Evolutionary conservation across 73 alveolate species (phyloP), one percentile per base, ranked within the genome.

Genomic region (Uronychia setigera): DNA sequence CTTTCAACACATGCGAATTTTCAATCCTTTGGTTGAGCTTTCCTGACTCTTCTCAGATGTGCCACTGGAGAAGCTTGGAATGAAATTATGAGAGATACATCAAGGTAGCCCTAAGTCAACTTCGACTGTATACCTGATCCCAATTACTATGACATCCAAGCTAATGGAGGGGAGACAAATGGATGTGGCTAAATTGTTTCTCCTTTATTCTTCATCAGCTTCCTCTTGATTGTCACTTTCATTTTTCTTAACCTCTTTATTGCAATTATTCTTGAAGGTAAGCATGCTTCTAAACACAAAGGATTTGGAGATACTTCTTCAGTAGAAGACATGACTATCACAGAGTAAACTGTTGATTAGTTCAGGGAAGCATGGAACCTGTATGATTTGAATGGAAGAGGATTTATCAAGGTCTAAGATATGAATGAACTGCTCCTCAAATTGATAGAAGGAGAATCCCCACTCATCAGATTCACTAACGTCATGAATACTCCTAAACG

Each of bases 21-120:
- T 60, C 29, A 60, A 60, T 59, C 29, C 88, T 5, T 60, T 81
- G 77, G 75, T 60, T 19, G 5, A 11, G 67, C 67, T 19, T 46
- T 46, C 32, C 19, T 46, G 67, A 46, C 67, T 1, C 46, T 81
- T 26, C 32, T 81, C 26, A 11, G 88, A 29, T 85, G 92, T 32
- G 19, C 87, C 1, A 90, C 95, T 27, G 95, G 95, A 1, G 95
- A 90, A 60, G 87, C 78, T 59, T 90, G 95, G 95, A 80, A 85
- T 75, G 87, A 74, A 1, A 86, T 90, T 0, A 90, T 90, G 95
- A 5, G 67, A 46, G 67, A 46, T 19, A 19, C 67, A 46, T 5
- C n/a, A 46, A 46, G 67, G 67, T 11, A 46, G 67, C 5, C 5
- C n/a, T 19, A 46, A 46, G 67, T 46, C 67, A 11, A 46, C 67